Evolutionary conservation across 352 stramenopile species (phyloP), one percentile per base, ranked within the genome.

Genomic region (Pythium chondricola): DNA sequence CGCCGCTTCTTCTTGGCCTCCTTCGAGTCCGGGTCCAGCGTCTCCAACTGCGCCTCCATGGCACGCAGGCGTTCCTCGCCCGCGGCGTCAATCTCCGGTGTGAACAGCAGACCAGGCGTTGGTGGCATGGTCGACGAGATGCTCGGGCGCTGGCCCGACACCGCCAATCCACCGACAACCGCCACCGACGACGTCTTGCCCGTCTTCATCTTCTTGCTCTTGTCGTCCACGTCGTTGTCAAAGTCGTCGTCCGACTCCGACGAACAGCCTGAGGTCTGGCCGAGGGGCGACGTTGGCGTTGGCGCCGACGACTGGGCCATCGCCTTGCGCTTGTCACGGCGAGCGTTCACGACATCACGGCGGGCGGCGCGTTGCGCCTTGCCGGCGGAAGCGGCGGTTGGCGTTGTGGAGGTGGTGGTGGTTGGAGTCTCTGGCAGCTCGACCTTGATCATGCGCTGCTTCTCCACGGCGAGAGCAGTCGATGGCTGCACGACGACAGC

Each of bases 1-100:
- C 83, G 77, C 18, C 83, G 79, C 65, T 93, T 93, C 69, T 93
- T 93, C 74, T 93, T 93, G 44, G 83, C 80, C 48, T 93, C 83
- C 48, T 93, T 93, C 48, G 83, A 93, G 56, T 93, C 83, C 7
- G 83, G 78, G 42, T 93, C 80, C 37, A 93, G 59, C 41, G 76
- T 82, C 55, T 91, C 74, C 16, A 93, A 63, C 53, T 93, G 83
- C 25, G 79, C 71, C 45, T 93, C 83, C 83, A 93, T 91, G 13
- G 69, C 69, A 6, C 82, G 82, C 35, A 93, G 59, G 0, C 80
- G 82, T 59, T 93, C 83, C 49, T 91, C 82, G 6, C 74, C 77
- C 27, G 75, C 73, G 2, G 74, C 59, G 52, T 91, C 80, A 43
- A 86, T 66, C 39, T 83, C 71, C 8, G 58, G 43, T 22, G 56